phyloP scores from a whole-genome alignment of 2,329 filamentous ascomycete species.

The Clathrospora elynae region DNA sequence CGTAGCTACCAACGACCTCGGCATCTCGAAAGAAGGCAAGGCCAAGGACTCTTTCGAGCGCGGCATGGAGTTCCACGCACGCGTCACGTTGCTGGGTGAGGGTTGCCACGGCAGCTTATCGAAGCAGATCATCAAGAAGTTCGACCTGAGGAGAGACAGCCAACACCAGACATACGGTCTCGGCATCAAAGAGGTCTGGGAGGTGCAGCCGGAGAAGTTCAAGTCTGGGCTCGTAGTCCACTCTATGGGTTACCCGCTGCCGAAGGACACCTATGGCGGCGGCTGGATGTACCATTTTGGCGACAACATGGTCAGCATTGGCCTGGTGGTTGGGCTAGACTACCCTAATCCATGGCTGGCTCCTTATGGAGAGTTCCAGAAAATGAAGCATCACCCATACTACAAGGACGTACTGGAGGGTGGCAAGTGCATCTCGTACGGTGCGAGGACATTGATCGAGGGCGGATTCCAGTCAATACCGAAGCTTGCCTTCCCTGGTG shows the following conservation, averaged over 20 bases:
- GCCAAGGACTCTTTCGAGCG: constrained; percentile 91
- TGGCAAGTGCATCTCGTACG: constrained; percentile 97
- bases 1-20: constrained; percentile 94
- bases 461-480: constrained; percentile 98
- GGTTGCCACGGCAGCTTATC: constrained; percentile 94
- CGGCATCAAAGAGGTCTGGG: constrained; percentile 97
- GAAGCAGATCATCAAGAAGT: constrained; percentile 95
- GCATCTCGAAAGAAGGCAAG: constrained; percentile 78
- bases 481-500: constrained; percentile 94
- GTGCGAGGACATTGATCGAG: constrained; percentile 86
- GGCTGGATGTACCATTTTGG: constrained; percentile 99
- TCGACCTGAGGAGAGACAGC: constrained; percentile 84
- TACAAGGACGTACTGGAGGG: constrained; percentile 88
- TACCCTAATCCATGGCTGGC: constrained; percentile 97
- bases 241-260: constrained; percentile 89
- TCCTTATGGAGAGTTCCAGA: constrained; percentile 95
- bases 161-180: constrained; percentile 95
- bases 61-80: constrained; percentile 97
- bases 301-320: constrained; percentile 91
- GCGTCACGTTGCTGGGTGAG: constrained; percentile 88
- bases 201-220: constrained; percentile 91
- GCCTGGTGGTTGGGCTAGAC: constrained; percentile 89
- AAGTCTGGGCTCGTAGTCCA: constrained; percentile 83
- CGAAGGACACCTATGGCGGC: constrained; percentile 89
- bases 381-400: constrained; percentile 96